These are phyloP conservation scores for Metarhizium album DNA, from an alignment of 2,329 filamentous ascomycete genomes.

Conservation along the genomic window DNA sequence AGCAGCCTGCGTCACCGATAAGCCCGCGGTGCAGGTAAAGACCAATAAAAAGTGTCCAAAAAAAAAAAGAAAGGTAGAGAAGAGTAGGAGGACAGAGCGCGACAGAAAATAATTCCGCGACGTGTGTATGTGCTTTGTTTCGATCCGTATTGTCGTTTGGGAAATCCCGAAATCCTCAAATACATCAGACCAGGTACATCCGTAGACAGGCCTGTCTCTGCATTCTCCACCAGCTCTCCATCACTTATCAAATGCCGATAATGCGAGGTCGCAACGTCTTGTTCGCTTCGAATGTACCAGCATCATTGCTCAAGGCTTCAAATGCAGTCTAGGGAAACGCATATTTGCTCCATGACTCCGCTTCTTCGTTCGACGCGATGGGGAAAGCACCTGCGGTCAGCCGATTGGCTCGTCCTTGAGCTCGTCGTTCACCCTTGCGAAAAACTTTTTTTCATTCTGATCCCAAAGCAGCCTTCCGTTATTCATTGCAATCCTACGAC, in stretches of 20 bases:
- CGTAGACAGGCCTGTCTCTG: no score
- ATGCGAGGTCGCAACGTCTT: background rate
- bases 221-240: background rate
- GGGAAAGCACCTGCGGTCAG: background rate
- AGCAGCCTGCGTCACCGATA: no score
- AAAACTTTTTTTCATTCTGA: conserved; percentile 24
- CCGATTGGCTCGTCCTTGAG: background rate
- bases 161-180: no score
- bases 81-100: no score
- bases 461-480: conserved; percentile 36
- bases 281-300: background rate
- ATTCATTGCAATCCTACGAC: conserved; percentile 33
- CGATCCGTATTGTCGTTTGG: no score
- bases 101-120: no score
- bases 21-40: no score
- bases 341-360: background rate
- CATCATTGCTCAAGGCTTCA: background rate
- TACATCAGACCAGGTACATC: no score
- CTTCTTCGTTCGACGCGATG: background rate
- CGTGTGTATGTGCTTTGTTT: no score
- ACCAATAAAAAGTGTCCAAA: no score
- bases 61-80: no score
- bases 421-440: background rate
- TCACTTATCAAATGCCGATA: background rate
- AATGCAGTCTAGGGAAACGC: background rate